phyloP scores from a whole-genome alignment of 163 green algal species.

The Chloromonas sp. region DNA sequence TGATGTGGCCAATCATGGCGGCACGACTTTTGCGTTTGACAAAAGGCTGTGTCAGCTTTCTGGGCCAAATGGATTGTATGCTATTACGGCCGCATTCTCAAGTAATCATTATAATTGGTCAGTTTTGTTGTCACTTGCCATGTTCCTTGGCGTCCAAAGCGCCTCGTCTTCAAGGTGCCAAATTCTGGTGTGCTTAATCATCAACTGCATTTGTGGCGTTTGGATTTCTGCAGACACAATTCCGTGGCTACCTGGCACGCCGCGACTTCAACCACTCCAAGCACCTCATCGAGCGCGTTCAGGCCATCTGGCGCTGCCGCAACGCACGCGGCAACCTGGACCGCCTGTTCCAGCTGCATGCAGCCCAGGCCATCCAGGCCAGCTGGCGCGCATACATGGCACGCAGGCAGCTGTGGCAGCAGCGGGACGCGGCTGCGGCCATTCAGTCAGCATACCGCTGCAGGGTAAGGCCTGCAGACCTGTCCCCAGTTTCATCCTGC shows the following conservation, averaged over 20 bases:
- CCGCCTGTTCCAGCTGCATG: slow-evolving; percentile 25
- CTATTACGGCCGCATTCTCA: too few relatives aligned
- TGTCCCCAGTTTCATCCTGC: too few relatives aligned
- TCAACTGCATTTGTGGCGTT: too few relatives aligned
- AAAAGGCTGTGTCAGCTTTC: too few relatives aligned
- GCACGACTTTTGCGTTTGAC: too few relatives aligned
- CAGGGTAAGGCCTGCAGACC: slow-evolving; percentile 9
- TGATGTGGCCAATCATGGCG: too few relatives aligned
- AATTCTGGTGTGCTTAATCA: too few relatives aligned
- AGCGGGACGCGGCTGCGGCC: slow-evolving; percentile 22
- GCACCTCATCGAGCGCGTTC: slow-evolving; percentile 58
- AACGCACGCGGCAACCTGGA: slow-evolving; percentile 46
- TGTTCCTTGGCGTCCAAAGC: too few relatives aligned
- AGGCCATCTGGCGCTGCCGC: slow-evolving; percentile 72
- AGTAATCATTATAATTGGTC: too few relatives aligned
- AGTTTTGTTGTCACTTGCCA: too few relatives aligned
- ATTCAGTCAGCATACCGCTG: slow-evolving; percentile 58
- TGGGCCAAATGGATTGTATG: too few relatives aligned
- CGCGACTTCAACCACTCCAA: slow-evolving; percentile 43
- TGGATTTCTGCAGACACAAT: slow-evolving; percentile 53
- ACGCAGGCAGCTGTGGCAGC: slow-evolving; percentile 36
- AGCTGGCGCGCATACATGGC: slow-evolving; percentile 53
- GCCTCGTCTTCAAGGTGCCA: too few relatives aligned
- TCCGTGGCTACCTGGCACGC: slow-evolving; percentile 52
- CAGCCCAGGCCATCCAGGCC: slow-evolving; percentile 45